These are phyloP conservation scores for Mycosphaerella sp. DNA, from an alignment of 2,329 filamentous ascomycete genomes.

Conservation along the genomic window DNA sequence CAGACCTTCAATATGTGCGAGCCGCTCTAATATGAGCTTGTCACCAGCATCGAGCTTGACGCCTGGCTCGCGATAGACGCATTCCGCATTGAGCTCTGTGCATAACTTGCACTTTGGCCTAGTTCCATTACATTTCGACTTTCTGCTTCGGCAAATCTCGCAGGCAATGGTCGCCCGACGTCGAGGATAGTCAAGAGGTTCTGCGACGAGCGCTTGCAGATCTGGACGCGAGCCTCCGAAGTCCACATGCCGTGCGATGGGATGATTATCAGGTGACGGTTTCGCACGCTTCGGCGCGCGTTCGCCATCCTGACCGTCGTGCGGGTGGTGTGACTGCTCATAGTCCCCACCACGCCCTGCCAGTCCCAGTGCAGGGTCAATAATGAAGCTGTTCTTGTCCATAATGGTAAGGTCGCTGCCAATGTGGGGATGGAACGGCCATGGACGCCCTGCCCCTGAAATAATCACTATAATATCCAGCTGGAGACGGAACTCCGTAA, in stretches of 20 bases:
- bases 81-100: conserved; percentile 73
- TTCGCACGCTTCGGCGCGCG: conserved; percentile 9
- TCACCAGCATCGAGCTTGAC: conserved; percentile 83
- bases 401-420: not conserved
- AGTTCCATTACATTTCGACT: conserved; percentile 31
- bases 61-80: conserved; percentile 75
- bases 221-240: conserved; percentile 6
- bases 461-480: not conserved
- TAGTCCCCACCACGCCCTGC: not conserved
- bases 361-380: conserved; percentile 3
- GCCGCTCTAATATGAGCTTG: conserved; percentile 74
- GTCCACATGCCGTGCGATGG: not conserved
- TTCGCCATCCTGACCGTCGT: conserved; percentile 2
- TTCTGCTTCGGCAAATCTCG: conserved; percentile 31
- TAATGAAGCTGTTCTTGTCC: not conserved
- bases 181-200: conserved; percentile 31
- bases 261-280: conserved; percentile 2
- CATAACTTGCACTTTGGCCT: conserved; percentile 81
- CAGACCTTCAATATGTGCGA: conserved; percentile 69
- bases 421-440: not conserved
- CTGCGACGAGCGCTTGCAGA: conserved; percentile 6
- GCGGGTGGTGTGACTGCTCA: not conserved
- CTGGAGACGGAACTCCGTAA: no score
- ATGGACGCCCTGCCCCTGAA: not conserved
- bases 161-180: conserved; percentile 32